Evolutionary conservation across 192 early-diverging fungal species (phyloP).

Genomic region (Spinellus fusiger): DNA sequence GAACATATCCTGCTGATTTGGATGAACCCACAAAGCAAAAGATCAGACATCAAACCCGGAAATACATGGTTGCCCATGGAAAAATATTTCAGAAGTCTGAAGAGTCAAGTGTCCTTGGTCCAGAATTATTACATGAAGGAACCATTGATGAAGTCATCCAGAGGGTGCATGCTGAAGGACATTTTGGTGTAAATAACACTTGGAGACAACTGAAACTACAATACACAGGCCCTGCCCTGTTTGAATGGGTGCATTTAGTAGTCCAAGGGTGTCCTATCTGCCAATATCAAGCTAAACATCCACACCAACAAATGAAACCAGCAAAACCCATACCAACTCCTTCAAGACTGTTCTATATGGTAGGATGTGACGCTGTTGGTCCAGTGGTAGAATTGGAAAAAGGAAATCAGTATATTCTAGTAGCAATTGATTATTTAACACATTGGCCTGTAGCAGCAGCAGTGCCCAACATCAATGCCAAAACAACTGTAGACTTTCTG

Average conservation of each 20-base stretch:
- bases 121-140: slow-evolving; percentile 7
- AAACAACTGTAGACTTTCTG: neutral
- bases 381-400: neutral
- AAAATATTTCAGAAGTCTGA: neutral
- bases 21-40: neutral
- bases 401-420: slow-evolving; percentile 18
- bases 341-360: neutral
- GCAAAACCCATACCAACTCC: slow-evolving; percentile 3
- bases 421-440: slow-evolving; percentile 21
- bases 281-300: neutral
- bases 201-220: neutral
- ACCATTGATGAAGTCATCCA: neutral
- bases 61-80: neutral
- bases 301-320: neutral
- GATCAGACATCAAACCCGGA: neutral
- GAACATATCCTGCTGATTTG: neutral
- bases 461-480: neutral
- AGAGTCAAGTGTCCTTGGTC: neutral
- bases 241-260: neutral
- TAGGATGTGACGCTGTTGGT: slow-evolving; percentile 8
- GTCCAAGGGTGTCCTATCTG: slow-evolving; percentile 8
- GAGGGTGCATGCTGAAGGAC: slow-evolving; percentile 7
- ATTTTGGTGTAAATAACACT: slow-evolving; percentile 6
- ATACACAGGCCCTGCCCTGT: neutral
- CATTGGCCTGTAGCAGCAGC: slow-evolving; percentile 15